A percentile compares a stretch with the other conserved stretches of the same genome.
Conservation (phyloP, 495 filamentous ascomycete genomes). For the Trichoderma erinaceum region DNA sequence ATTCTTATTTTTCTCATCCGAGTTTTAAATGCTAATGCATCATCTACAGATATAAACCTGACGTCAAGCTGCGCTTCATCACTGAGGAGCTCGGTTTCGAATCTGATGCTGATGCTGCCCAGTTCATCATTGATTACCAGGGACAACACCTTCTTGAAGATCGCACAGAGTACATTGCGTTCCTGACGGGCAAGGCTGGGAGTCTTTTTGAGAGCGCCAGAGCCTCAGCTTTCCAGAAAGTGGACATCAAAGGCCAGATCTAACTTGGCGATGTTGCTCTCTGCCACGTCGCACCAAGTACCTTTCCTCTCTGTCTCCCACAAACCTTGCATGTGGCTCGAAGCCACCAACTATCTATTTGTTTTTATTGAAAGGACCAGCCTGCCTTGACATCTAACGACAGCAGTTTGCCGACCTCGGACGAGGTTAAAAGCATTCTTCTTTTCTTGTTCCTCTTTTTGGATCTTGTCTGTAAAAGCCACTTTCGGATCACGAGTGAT, state of each 20-base stretch:
- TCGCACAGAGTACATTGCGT: conserved; percentile 61
- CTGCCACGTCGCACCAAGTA: background rate
- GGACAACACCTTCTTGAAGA: conserved; percentile 74
- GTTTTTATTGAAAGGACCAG: conserved; percentile 10
- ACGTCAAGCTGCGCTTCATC: conserved; percentile 82
- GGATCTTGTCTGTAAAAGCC: background rate
- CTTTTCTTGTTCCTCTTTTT: background rate
- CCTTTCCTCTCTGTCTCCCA: conserved; percentile 16
- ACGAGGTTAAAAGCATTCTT: background rate
- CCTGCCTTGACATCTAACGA: conserved; percentile 7
- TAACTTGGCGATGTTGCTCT: conserved; percentile 37
- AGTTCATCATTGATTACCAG: conserved; percentile 76
- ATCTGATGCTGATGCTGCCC: conserved; percentile 79
- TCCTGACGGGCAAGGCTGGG: conserved; percentile 70
- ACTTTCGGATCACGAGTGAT: background rate
- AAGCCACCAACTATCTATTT: background rate
- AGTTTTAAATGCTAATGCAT: conserved; percentile 30
- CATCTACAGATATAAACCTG: conserved; percentile 71
- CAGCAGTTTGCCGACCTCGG: background rate
- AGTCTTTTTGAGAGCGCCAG: conserved; percentile 67
- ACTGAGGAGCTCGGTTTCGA: conserved; percentile 95
- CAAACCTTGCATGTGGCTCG: conserved; percentile 19
- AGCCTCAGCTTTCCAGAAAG: conserved; percentile 64
- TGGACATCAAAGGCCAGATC: conserved; percentile 97
- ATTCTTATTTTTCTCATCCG: background rate